phyloP scores from a whole-genome alignment of 768 basidiomycete genomes.

The Mycena olivaceomarginata region DNA sequence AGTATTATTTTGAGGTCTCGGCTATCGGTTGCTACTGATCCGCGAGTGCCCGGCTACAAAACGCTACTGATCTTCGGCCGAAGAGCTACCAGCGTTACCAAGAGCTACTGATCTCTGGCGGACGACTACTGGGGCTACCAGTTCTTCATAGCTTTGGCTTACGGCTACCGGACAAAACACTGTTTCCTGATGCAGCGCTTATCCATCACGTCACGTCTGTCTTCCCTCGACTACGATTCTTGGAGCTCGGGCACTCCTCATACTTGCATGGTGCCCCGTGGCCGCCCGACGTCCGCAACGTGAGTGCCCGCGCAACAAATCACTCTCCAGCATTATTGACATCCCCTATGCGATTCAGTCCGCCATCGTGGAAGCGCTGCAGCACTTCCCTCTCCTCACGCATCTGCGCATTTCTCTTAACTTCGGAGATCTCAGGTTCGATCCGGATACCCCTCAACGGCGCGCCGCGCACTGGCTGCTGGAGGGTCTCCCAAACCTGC shows the following conservation, averaged over 20 bases:
- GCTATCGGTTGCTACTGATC: no score
- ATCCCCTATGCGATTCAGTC: neutral
- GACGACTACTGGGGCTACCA: no score
- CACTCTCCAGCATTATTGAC: neutral
- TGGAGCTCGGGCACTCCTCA: slow-evolving; percentile 3
- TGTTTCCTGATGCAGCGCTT: no score
- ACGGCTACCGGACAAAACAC: no score
- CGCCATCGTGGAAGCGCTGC: slow-evolving; percentile 16
- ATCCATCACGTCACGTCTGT: slow-evolving; percentile 16
- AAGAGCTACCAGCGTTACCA: no score
- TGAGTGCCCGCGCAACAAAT: neutral
- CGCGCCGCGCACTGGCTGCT: slow-evolving; percentile 27
- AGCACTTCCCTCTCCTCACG: slow-evolving; percentile 18
- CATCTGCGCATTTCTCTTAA: slow-evolving; percentile 23
- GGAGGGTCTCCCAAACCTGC: slow-evolving; percentile 9
- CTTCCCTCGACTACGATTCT: neutral
- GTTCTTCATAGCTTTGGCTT: no score
- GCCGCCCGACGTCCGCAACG: slow-evolving; percentile 14
- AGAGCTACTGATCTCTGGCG: no score
- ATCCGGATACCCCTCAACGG: neutral
- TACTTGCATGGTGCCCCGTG: neutral
- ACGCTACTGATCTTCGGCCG: no score
- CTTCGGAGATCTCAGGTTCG: neutral
- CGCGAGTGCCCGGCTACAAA: no score
- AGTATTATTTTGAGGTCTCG: no score